Evolutionary conservation across 306 rosid species (phyloP).

Genomic region (Vigna trinervia): DNA sequence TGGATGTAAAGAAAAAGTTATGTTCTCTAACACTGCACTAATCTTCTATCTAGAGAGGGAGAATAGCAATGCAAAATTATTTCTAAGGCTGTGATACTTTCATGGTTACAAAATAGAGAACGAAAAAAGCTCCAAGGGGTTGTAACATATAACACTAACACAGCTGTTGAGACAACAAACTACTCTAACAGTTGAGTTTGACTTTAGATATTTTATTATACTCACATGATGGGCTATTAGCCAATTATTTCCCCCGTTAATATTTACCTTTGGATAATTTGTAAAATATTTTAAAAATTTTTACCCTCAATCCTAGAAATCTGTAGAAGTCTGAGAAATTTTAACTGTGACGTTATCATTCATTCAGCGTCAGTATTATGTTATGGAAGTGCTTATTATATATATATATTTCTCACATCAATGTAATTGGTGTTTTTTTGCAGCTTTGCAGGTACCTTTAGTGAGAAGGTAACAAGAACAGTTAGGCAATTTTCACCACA

Average conservation of each 20-base stretch:
- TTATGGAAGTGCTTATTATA: constrained; percentile 18
- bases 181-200: background rate
- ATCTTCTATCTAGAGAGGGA: constrained; percentile 1
- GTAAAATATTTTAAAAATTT: constrained; percentile 18
- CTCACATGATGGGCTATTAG: background rate
- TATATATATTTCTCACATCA: background rate
- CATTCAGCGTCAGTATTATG: constrained; percentile 4
- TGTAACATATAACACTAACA: background rate
- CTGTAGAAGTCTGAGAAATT: background rate
- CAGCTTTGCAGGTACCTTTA: constrained; percentile 98
- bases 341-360: background rate
- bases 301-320: background rate
- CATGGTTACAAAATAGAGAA: background rate
- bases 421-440: constrained; percentile 37
- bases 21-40: background rate
- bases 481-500: constrained; percentile 94
- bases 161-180: background rate
- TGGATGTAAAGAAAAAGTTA: constrained; percentile 6
- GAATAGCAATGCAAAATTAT: constrained; percentile 8
- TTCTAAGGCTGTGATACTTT: constrained; percentile 10
- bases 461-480: constrained; percentile 90
- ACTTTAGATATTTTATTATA: constrained; percentile 4
- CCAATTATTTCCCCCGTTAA: background rate
- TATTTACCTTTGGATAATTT: background rate
- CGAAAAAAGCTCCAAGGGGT: background rate